phyloP scores from a whole-genome alignment of 441 rosid species.

The Mallotus japonicus region DNA sequence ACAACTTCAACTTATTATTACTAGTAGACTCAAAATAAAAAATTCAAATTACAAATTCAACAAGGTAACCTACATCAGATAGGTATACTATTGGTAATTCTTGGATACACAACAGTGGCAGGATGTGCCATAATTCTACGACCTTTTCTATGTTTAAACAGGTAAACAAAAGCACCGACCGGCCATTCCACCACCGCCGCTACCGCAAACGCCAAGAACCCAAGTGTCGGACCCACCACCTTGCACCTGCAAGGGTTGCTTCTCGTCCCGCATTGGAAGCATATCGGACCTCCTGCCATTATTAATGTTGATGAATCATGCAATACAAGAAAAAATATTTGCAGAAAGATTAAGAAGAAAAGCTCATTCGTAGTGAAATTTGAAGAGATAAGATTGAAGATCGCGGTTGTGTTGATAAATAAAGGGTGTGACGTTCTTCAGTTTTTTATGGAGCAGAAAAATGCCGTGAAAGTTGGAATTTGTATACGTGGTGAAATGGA shows the following conservation, averaged over 20 bases:
- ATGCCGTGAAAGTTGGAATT: background rate
- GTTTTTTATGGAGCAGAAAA: background rate
- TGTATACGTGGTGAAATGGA: background rate
- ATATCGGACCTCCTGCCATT: slow-evolving; percentile 44
- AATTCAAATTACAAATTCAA: too few species aligned
- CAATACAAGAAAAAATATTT: too few species aligned
- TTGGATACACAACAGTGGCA: slow-evolving; percentile 61
- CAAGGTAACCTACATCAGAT: slow-evolving; percentile 28
- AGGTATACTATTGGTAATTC: slow-evolving; percentile 50
- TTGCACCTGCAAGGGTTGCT: slow-evolving; percentile 78
- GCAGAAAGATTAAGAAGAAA: slow-evolving; percentile 5
- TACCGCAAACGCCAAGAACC: slow-evolving; percentile 65
- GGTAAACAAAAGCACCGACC: slow-evolving; percentile 61
- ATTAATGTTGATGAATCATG: too few species aligned
- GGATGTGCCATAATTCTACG: slow-evolving; percentile 76
- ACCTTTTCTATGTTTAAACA: slow-evolving; percentile 62
- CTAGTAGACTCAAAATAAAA: too few species aligned
- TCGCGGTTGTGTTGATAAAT: too few species aligned
- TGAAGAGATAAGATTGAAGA: background rate
- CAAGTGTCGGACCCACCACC: slow-evolving; percentile 72
- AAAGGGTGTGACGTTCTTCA: too few species aligned
- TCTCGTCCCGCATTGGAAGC: slow-evolving; percentile 58
- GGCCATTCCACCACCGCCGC: slow-evolving; percentile 78
- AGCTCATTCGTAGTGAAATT: background rate
- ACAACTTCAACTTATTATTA: too few species aligned